Evolutionary conservation across 2,329 filamentous ascomycete species (phyloP).

Genomic region (Botrytis byssoidea): DNA sequence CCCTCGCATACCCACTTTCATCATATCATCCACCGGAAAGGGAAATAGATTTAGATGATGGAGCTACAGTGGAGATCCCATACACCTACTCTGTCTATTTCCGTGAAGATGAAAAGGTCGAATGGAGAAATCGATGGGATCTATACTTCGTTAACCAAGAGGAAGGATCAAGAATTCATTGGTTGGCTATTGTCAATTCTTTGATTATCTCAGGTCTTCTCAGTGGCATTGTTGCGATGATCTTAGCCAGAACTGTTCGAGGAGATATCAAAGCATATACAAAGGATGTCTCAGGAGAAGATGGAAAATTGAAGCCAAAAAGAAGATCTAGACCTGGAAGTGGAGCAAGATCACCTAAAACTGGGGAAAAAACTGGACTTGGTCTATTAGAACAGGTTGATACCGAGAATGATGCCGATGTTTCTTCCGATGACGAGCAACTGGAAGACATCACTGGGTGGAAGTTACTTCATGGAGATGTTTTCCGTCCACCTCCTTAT

Average conservation of each 20-base stretch:
- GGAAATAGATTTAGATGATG: slow-evolving; percentile 59
- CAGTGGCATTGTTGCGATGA: slow-evolving; percentile 76
- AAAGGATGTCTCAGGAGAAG: slow-evolving; percentile 63
- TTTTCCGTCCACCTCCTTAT: slow-evolving; percentile 71
- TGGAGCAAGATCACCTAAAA: slow-evolving; percentile 45
- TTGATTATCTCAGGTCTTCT: slow-evolving; percentile 78
- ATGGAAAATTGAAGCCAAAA: slow-evolving; percentile 59
- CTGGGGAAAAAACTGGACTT: slow-evolving; percentile 51
- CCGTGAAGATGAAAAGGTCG: slow-evolving; percentile 74
- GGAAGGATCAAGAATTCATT: slow-evolving; percentile 78
- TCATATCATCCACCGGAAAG: slow-evolving; percentile 57
- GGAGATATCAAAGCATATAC: slow-evolving; percentile 71
- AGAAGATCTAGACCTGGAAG: slow-evolving; percentile 45
- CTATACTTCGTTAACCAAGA: slow-evolving; percentile 87
- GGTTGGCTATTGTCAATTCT: slow-evolving; percentile 86
- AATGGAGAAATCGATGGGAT: slow-evolving; percentile 85
- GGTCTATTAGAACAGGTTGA: slow-evolving; percentile 62
- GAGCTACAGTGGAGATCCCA: slow-evolving; percentile 68
- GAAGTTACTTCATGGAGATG: slow-evolving; percentile 86
- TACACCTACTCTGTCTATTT: slow-evolving; percentile 92
- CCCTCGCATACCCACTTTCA: slow-evolving; percentile 53
- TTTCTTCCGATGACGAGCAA: slow-evolving; percentile 66
- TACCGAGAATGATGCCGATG: slow-evolving; percentile 50
- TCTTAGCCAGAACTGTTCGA: slow-evolving; percentile 73
- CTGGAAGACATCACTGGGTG: slow-evolving; percentile 81